Evolutionary conservation across 768 basidiomycete genomes (phyloP).

Genomic region (Phylloporus scabripes): DNA sequence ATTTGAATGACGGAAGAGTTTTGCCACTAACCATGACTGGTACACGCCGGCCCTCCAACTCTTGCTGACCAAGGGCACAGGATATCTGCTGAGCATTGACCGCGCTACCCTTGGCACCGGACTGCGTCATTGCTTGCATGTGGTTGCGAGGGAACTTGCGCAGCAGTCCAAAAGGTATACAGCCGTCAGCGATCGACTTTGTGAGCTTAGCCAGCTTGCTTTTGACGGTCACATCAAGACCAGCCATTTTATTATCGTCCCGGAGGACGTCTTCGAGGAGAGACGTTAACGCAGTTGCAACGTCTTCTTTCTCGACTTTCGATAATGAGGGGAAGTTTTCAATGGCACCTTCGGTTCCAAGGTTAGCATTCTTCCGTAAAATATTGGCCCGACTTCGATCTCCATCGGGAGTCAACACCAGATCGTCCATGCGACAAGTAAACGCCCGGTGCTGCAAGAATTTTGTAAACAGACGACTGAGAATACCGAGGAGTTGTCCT

Average conservation of each 20-base stretch:
- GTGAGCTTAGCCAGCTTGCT: conserved; percentile 81
- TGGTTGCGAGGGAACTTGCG: conserved; percentile 96
- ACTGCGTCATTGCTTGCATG: conserved; percentile 99
- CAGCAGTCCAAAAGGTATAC: conserved; percentile 80
- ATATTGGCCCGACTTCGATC: conserved; percentile 65
- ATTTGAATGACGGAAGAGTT: conserved; percentile 92
- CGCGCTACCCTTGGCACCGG: conserved; percentile 95
- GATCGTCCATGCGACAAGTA: conserved; percentile 98
- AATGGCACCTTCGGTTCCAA: conserved; percentile 84
- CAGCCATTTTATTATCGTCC: conserved; percentile 96
- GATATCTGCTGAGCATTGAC: conserved; percentile 98
- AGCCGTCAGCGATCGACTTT: conserved; percentile 81
- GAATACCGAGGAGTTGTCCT: conserved; percentile 85
- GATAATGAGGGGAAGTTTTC: conserved; percentile 82
- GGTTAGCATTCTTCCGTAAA: conserved; percentile 56
- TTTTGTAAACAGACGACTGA: conserved; percentile 93
- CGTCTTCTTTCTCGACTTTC: conserved; percentile 45
- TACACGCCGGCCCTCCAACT: conserved; percentile 96
- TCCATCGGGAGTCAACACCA: conserved; percentile 80
- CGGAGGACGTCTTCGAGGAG: conserved; percentile 89
- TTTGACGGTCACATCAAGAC: conserved; percentile 90
- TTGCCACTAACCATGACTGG: conserved; percentile 99
- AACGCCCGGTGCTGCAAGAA: conserved; percentile 96
- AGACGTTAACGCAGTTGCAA: conserved; percentile 49
- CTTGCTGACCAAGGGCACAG: conserved; percentile 96